phyloP scores from a whole-genome alignment of 2,329 filamentous ascomycete species.

The Neophaeococcomyces aloes region DNA sequence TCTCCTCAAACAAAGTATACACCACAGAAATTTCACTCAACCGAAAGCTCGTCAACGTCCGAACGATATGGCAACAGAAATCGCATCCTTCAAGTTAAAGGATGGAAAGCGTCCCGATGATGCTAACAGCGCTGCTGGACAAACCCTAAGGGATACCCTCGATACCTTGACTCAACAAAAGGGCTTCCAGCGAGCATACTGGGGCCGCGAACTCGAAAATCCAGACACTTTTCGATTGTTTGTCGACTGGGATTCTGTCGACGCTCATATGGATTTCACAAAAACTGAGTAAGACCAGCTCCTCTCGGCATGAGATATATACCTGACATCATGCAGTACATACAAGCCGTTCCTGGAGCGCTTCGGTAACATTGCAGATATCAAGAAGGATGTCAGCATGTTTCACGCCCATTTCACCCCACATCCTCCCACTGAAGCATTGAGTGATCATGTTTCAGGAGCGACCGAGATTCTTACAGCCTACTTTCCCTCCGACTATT shows the following conservation, averaged over 20 bases:
- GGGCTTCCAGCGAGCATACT: slow-evolving; percentile 19
- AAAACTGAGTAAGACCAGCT: slow-evolving; percentile 13
- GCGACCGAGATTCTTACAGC: slow-evolving; percentile 20
- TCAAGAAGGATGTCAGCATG: slow-evolving; percentile 9
- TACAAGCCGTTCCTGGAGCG: slow-evolving; percentile 20
- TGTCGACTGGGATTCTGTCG: slow-evolving; percentile 24
- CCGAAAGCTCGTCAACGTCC: too few relatives aligned
- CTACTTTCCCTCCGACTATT: slow-evolving; percentile 19
- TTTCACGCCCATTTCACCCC: slow-evolving; percentile 21
- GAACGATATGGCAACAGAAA: slow-evolving; percentile 17
- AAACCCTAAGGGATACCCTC: slow-evolving; percentile 15
- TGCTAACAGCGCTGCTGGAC: slow-evolving; percentile 10
- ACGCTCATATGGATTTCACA: slow-evolving; percentile 22
- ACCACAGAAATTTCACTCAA: too few relatives aligned
- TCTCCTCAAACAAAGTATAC: too few relatives aligned
- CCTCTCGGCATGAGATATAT: background rate
- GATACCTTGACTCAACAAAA: slow-evolving; percentile 20
- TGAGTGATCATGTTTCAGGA: slow-evolving; percentile 13
- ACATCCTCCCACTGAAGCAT: slow-evolving; percentile 18
- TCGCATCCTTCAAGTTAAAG: slow-evolving; percentile 18
- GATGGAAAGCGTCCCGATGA: slow-evolving; percentile 17
- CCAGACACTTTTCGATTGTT: slow-evolving; percentile 17
- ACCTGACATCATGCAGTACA: background rate
- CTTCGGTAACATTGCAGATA: slow-evolving; percentile 15
- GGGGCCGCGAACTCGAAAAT: slow-evolving; percentile 21